A percentile compares a stretch with the other conserved stretches of the same genome.
These are phyloP conservation scores for Dryadomyces quercivorus DNA, from an alignment of 2,329 filamentous ascomycete genomes.

Conservation along the genomic window DNA sequence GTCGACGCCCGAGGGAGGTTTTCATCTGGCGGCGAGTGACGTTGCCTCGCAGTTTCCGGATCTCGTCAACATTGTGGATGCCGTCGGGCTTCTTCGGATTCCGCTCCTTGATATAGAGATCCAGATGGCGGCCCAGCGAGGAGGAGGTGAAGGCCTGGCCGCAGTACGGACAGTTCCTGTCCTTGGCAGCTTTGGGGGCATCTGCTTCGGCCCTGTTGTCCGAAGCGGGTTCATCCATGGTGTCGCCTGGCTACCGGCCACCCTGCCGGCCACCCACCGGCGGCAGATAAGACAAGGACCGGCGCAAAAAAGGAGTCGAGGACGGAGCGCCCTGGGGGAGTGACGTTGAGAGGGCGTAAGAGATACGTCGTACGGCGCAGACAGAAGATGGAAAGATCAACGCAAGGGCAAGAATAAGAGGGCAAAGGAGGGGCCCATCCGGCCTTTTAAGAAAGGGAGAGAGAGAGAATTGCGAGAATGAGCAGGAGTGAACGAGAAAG, in stretches of 20 bases:
- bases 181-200: constrained; percentile 52
- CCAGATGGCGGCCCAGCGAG: constrained; percentile 82
- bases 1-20: constrained; percentile 46
- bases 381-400: not conserved
- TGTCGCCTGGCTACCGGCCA: not conserved
- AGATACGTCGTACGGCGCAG: no score
- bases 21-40: constrained; percentile 81
- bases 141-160: constrained; percentile 85
- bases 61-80: constrained; percentile 81
- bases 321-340: not conserved
- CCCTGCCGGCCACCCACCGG: not conserved
- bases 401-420: not conserved
- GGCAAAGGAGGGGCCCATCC: not conserved
- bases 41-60: constrained; percentile 66
- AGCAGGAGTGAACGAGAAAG: not conserved
- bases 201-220: constrained; percentile 18
- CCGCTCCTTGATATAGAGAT: constrained; percentile 86
- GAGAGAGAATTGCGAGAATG: no score
- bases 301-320: not conserved
- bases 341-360: no score
- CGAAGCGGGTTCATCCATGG: constrained; percentile 2
- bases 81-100: constrained; percentile 83
- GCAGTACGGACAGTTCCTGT: constrained; percentile 82
- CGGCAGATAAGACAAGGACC: not conserved
- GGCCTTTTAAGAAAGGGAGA: no score